Evolutionary conservation across 306 rosid species (phyloP), one percentile per base, ranked within the genome.

Genomic region (Chamaecrista fasciculata): DNA sequence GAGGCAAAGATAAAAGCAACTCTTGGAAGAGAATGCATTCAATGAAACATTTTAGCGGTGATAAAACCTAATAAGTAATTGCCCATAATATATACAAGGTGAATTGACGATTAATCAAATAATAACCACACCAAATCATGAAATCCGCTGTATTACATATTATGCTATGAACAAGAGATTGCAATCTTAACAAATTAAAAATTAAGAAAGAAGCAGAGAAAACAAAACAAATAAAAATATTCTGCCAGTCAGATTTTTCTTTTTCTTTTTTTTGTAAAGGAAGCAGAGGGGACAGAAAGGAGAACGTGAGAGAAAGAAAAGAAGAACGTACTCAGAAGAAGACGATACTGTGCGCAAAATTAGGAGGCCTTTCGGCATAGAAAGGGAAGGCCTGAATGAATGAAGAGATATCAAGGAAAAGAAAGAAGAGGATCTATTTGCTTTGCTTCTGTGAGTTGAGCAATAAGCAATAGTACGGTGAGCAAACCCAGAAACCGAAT

Each of bases 281-380:
- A 26, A 29, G 46, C 26, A 4, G 0, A 37, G 12, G 42, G 5
- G 12, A 62, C 6, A 21, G 12, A 14, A 34, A 55, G 15, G 61
- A 55, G 19, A 14, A 34, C 5, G 52, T 2, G 39, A 28, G 51
- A 21, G 4, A 4, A 28, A 33, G 36, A 33, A 40, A 23, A 24
- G 39, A 62, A 62, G 6, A 21, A 44, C 69, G n/a, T 64, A 64
- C 69, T 16, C 4, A 25, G 55, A 23, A 14, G 62, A 29, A 56
- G 23, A 36, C 40, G 8, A 29, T 7, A 14, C 12, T 5, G 36
- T 53, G 49, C 1, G 52, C 14, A 62, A 11, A 62, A 62, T 21
- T 39, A 8, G 47, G 33, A 25, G 33, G 67, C 33, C 49, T 21
- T 37, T 20, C 28, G 11, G 67, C 34, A 1, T 9, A 42, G 39